A percentile compares a stretch with the other conserved stretches of the same genome.
Evolutionary conservation across 305 asterid species (phyloP).

Genomic region (Fraxinus baroniana): DNA sequence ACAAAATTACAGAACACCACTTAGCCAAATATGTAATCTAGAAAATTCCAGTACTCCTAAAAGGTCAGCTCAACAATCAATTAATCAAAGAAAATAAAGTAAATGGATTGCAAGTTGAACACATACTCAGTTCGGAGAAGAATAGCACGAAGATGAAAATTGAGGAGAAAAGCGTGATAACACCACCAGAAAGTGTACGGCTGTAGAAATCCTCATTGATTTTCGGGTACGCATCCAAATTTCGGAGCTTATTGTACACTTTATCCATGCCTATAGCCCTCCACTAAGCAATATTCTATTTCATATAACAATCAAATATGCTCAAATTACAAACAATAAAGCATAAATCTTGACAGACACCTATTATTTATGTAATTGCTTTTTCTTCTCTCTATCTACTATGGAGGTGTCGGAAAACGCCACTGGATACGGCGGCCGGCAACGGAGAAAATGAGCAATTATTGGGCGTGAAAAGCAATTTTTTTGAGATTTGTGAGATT

Average conservation of each 20-base stretch:
- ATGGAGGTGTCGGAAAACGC: neutral
- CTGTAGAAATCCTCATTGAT: conserved; percentile 93
- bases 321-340: neutral
- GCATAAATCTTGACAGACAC: neutral
- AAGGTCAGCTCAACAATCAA: neutral
- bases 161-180: conserved; percentile 73
- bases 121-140: conserved; percentile 84
- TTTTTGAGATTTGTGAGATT: neutral
- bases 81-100: neutral
- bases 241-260: conserved; percentile 48
- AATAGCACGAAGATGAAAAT: conserved; percentile 67
- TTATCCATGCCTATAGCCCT: conserved; percentile 32
- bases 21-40: neutral
- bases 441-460: neutral
- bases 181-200: conserved; percentile 93
- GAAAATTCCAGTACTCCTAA: neutral
- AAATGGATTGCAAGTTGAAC: conserved; percentile 1
- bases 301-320: neutral
- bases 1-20: neutral
- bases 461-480: neutral
- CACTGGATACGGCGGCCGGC: neutral
- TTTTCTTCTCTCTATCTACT: neutral
- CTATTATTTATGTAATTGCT: neutral
- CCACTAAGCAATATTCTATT: conserved; percentile 3
- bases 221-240: conserved; percentile 91